phyloP scores from a whole-genome alignment of 2,329 filamentous ascomycete species.

The Fusarium hainanense region DNA sequence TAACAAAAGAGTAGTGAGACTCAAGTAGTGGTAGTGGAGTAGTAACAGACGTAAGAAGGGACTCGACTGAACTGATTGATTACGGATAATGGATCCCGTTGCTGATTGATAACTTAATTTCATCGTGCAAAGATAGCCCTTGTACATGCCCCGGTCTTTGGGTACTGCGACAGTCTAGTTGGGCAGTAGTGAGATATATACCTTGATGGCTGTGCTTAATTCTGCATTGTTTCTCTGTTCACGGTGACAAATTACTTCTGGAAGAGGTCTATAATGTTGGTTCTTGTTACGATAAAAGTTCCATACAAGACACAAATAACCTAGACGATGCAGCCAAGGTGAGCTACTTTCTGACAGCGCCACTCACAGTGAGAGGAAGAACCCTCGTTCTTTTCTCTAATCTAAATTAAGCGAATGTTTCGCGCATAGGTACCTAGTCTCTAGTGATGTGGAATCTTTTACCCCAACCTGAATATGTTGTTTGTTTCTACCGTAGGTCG shows the following conservation, averaged over 20 bases:
- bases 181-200: neutral
- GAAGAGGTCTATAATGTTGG: neutral
- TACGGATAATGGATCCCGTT: conserved; percentile 20
- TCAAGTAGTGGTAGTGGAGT: neutral
- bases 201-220: neutral
- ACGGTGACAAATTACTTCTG: neutral
- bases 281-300: neutral
- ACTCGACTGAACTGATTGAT: conserved; percentile 31
- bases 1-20: neutral
- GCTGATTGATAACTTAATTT: conserved; percentile 47
- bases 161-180: neutral
- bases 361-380: neutral
- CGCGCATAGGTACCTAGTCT: too few relatives aligned
- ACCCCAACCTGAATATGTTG: neutral
- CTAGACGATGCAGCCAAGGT: neutral
- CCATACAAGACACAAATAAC: neutral
- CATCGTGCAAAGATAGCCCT: conserved; percentile 5
- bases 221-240: neutral
- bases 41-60: neutral
- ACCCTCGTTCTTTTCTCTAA: neutral
- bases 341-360: neutral
- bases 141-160: conserved; percentile 15
- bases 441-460: neutral
- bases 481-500: neutral
- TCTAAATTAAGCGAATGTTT: neutral